These are phyloP conservation scores for Clarireedia monteithiana DNA, from an alignment of 2,329 filamentous ascomycete species.

Conservation along the genomic window DNA sequence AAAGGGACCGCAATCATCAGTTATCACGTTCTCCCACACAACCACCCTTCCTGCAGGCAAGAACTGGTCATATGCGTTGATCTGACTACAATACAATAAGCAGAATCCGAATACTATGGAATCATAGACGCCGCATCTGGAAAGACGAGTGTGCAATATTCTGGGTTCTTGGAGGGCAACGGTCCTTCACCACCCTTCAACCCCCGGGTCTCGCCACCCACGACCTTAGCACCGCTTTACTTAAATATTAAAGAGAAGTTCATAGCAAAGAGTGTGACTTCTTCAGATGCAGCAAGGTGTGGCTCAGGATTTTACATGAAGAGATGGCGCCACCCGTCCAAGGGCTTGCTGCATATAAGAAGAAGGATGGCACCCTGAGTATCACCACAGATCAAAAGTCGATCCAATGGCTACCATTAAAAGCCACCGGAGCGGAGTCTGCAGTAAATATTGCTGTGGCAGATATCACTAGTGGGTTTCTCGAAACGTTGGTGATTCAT, in stretches of 20 bases:
- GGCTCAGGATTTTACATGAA: slow-evolving; percentile 1
- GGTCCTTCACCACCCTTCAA: no score
- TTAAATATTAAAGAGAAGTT: no score
- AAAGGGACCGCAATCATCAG: neutral
- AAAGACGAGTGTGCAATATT: no score
- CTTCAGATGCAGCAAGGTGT: neutral
- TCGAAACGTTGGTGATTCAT: slow-evolving; percentile 5
- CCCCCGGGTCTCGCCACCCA: no score
- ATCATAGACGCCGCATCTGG: no score
- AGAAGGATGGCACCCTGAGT: slow-evolving; percentile 81
- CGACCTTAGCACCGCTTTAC: no score
- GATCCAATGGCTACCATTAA: slow-evolving; percentile 74
- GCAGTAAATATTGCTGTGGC: slow-evolving; percentile 62
- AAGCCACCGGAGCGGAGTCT: slow-evolving; percentile 51
- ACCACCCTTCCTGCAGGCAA: no score
- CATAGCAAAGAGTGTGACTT: neutral
- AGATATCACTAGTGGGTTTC: slow-evolving; percentile 70
- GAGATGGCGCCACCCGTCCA: slow-evolving; percentile 16
- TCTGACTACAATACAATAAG: no score
- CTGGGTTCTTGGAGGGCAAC: no score
- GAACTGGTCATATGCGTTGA: no score
- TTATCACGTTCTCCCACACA: no score
- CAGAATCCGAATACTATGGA: no score
- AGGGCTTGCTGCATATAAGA: slow-evolving; percentile 78
- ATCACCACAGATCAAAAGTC: slow-evolving; percentile 65